These are phyloP conservation scores for Backusella australiensis DNA, from an alignment of 192 early-diverging fungal genomes.

Conservation along the genomic window DNA sequence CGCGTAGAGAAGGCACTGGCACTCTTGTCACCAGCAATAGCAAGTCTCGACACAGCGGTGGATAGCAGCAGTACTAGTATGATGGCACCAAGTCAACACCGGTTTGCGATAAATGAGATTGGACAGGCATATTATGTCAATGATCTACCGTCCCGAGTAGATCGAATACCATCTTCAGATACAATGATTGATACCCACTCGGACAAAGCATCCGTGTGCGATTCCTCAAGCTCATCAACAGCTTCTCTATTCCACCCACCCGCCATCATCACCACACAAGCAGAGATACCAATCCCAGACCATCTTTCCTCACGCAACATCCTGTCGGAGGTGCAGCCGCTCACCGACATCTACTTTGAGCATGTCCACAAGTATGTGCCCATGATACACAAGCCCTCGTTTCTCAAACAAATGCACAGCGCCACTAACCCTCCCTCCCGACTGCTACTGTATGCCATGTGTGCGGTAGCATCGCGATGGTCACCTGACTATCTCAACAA, in stretches of 20 bases:
- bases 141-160: constrained; percentile 12
- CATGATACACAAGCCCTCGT: constrained; percentile 52
- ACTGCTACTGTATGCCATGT: constrained; percentile 51
- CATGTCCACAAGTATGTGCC: constrained; percentile 52
- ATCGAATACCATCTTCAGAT: constrained; percentile 13
- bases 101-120: constrained; percentile 31
- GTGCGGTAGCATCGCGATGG: constrained; percentile 50
- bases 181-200: constrained; percentile 13
- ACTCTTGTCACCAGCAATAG: background rate
- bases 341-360: constrained; percentile 49
- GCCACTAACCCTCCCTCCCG: constrained; percentile 49
- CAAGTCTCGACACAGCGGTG: background rate
- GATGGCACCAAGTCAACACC: background rate
- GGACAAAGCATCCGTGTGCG: constrained; percentile 7
- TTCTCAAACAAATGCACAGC: constrained; percentile 45
- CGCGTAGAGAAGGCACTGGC: constrained; percentile 31
- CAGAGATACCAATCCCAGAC: constrained; percentile 7
- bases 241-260: constrained; percentile 4
- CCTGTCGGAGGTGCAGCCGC: background rate
- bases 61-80: background rate
- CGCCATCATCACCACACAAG: background rate
- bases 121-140: constrained; percentile 32
- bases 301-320: constrained; percentile 2
- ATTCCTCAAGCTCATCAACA: constrained; percentile 14
- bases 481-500: constrained; percentile 14